These are phyloP conservation scores for Sanghuangporus sanghuang DNA, from an alignment of 1,284 basidiomycete species.

Conservation along the genomic window DNA sequence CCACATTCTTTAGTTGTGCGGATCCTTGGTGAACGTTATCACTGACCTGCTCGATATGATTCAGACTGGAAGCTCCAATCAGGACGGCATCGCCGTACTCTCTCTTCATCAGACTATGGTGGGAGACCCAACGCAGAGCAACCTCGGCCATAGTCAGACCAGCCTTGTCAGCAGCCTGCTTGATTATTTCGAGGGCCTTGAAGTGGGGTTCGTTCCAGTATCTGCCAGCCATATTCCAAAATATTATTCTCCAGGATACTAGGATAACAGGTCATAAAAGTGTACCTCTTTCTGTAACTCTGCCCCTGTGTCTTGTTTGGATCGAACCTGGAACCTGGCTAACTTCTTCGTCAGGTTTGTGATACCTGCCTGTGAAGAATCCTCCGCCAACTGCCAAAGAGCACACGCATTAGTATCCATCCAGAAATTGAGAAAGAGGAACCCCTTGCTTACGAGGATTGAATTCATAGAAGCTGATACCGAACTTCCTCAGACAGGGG, in stretches of 20 bases:
- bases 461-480: conserved; percentile 56
- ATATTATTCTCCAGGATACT: not conserved
- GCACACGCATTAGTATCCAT: too few relatives aligned
- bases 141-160: conserved; percentile 25
- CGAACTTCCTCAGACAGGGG: conserved; percentile 57
- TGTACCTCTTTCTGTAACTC: conserved; percentile 5
- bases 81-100: conserved; percentile 27
- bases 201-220: conserved; percentile 24
- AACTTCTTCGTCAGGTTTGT: conserved; percentile 26
- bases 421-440: not conserved
- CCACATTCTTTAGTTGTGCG: too few relatives aligned
- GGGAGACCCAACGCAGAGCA: conserved; percentile 27
- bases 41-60: conserved; percentile 22
- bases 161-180: conserved; percentile 21
- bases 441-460: conserved; percentile 33
- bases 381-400: conserved; percentile 32
- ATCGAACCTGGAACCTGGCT: conserved; percentile 42
- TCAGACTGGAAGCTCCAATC: conserved; percentile 26
- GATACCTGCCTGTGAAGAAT: conserved; percentile 38
- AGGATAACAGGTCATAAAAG: not conserved
- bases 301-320: conserved; percentile 6
- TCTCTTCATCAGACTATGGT: conserved; percentile 26
- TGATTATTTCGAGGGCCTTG: conserved; percentile 24
- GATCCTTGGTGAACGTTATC: not conserved
- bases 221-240: not conserved